Evolutionary conservation across 805 yeast species (phyloP).

Genomic region (Metschnikowia rubicola): DNA sequence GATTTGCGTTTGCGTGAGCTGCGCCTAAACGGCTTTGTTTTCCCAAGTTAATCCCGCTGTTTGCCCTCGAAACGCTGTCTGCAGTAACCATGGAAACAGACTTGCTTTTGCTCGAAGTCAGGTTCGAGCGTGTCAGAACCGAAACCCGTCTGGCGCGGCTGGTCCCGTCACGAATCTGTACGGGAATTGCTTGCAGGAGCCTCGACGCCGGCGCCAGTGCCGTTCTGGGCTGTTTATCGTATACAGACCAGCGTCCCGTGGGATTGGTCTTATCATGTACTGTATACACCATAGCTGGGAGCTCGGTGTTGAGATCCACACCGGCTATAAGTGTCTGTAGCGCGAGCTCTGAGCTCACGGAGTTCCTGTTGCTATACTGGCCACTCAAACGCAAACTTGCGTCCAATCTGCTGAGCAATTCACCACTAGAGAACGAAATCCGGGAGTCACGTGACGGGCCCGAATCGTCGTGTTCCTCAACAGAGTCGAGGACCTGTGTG

Average conservation of each 20-base stretch:
- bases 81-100: neutral
- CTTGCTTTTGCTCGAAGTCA: neutral
- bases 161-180: constrained; percentile 8
- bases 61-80: neutral
- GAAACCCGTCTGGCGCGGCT: constrained; percentile 8
- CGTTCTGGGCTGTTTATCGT: constrained; percentile 1
- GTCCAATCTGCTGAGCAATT: constrained; percentile 13
- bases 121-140: neutral
- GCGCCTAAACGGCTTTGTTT: neutral
- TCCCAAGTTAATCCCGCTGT: neutral
- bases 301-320: constrained; percentile 23
- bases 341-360: constrained; percentile 3
- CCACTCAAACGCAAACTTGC: neutral
- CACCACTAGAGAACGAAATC: constrained; percentile 21
- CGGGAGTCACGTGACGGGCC: neutral
- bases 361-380: neutral
- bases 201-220: neutral
- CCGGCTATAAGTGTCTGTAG: constrained; percentile 25
- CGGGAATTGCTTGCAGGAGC: constrained; percentile 5
- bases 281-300: constrained; percentile 29
- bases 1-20: neutral
- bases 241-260: constrained; percentile 6
- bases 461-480: neutral
- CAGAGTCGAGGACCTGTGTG: constrained; percentile 4
- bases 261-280: constrained; percentile 24